Evolutionary conservation across 108 stramenopile species (phyloP), one percentile per base, ranked within the genome.

Genomic region (Cyclotella baltica): DNA sequence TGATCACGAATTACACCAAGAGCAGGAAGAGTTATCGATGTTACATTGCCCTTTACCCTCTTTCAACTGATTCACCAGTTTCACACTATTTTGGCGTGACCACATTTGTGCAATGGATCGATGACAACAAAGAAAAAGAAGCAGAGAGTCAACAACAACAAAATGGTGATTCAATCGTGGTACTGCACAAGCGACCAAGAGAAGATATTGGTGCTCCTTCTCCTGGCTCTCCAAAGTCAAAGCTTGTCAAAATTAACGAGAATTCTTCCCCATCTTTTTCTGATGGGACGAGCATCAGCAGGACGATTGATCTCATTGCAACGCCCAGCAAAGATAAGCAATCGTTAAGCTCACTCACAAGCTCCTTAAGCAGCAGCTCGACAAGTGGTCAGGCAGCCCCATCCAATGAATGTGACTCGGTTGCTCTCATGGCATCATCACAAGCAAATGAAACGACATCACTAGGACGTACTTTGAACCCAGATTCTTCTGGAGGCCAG

Each of bases 21-120:
- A 70, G 50, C 34, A 85, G 90, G 27, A 83, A 88, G 36, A 69
- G 73, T 55, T 93, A 87, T 71, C 74, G 80, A 34, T 84, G 90
- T 62, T 90, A 85, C 48, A 68, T 95, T 55, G 69, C 83, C 19
- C 80, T 85, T 2, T 95, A 88, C 83, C 94, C 94, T 19, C 69
- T 95, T 65, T 90, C 89, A 37, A 93, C 94, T 0, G 94, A 95
- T 70, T 93, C 92, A 0, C 83, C 86, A 47, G 91, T 95, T 34
- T 92, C 92, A 19, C 92, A 95, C 64, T 95, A 93, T 48, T 81
- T 95, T 56, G 80, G 79, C 40, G 69, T 95, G 20, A 89, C 92
- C 0, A 78, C 75, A 0, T 85, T 84, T 78, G 87, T 90, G 13
- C 90, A 88, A 65, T 76, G 72, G 72, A 69, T 87, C 20, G 72